Conservation (phyloP, 192 early-diverging fungal species). For the Mortierella claussenii region DNA sequence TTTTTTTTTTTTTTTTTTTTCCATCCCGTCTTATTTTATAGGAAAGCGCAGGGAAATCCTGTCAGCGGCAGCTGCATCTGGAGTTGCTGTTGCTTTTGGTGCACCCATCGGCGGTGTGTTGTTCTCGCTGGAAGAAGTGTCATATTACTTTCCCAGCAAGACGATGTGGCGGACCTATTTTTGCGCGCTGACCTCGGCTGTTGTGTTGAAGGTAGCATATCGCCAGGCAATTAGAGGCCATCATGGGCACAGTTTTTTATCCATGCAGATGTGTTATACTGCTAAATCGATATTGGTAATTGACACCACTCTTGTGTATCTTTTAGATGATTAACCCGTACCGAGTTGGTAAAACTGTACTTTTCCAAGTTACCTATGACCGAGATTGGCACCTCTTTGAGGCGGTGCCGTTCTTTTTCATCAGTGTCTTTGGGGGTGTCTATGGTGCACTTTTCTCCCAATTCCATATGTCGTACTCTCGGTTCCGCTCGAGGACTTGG, state of each 20-base stretch:
- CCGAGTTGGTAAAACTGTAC: conserved; percentile 83
- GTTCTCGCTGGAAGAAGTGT: conserved; percentile 93
- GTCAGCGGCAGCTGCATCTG: conserved; percentile 92
- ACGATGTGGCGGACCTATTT: conserved; percentile 96
- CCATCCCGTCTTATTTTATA: no score
- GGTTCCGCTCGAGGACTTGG: conserved; percentile 76
- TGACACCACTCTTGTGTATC: neutral
- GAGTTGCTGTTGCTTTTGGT: conserved; percentile 95
- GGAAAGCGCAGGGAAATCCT: conserved; percentile 93
- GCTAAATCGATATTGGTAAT: no score
- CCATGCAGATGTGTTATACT: no score
- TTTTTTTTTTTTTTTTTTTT: no score
- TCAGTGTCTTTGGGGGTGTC: conserved; percentile 87
- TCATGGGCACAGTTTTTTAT: no score
- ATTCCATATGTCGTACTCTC: conserved; percentile 75
- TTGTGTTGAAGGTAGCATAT: conserved; percentile 68
- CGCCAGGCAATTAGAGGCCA: no score
- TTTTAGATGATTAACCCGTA: conserved; percentile 82
- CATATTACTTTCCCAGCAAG: conserved; percentile 93
- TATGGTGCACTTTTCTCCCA: conserved; percentile 85
- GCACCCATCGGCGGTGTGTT: conserved; percentile 96
- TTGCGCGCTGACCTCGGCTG: conserved; percentile 89
- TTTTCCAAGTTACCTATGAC: conserved; percentile 91
- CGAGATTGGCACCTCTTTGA: conserved; percentile 94
- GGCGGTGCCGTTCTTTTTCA: conserved; percentile 82